A percentile compares a stretch with the other conserved stretches of the same genome.
Evolutionary conservation across 2,329 filamentous ascomycete genomes (phyloP).

Genomic region (Fusarium papillatum): DNA sequence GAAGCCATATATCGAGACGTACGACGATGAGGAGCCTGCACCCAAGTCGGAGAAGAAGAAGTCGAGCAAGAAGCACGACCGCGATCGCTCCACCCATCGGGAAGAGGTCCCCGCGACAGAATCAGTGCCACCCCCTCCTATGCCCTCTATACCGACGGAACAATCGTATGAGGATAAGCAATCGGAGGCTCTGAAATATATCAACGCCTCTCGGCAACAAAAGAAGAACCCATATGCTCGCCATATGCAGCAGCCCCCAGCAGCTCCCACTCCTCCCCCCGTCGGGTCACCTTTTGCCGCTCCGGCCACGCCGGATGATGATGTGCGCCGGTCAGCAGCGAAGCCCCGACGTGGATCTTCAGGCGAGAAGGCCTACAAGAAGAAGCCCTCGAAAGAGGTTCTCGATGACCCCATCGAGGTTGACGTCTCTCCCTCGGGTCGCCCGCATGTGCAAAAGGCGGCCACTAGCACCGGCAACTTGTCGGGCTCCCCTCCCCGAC

Average conservation of each 20-base stretch:
- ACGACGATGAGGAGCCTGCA: constrained; percentile 46
- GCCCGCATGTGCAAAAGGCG: constrained; percentile 44
- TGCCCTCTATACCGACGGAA: constrained; percentile 21
- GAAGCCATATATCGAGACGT: constrained; percentile 53
- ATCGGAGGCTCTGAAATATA: constrained; percentile 45
- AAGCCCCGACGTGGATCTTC: constrained; percentile 51
- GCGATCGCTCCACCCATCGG: constrained; percentile 50
- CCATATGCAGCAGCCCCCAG: constrained; percentile 47
- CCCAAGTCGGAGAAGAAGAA: constrained; percentile 54
- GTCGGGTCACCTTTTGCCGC: constrained; percentile 44
- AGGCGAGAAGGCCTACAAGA: constrained; percentile 49
- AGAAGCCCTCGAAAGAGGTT: constrained; percentile 48
- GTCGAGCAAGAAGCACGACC: constrained; percentile 55
- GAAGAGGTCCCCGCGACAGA: constrained; percentile 46
- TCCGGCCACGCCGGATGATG: constrained; percentile 47
- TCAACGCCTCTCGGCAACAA: constrained; percentile 46
- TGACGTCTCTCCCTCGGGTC: constrained; percentile 46
- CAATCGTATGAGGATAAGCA: constrained; percentile 25
- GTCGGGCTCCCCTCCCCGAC: constrained; percentile 50
- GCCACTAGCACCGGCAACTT: constrained; percentile 42
- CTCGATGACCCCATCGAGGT: constrained; percentile 48
- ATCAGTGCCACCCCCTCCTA: constrained; percentile 36
- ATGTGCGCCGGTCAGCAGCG: constrained; percentile 49
- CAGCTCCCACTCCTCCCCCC: constrained; percentile 53
- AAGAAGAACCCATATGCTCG: constrained; percentile 44